Evolutionary conservation across 176 grass and related monocot genomes (phyloP).

Genomic region (Aegilops longissima): DNA sequence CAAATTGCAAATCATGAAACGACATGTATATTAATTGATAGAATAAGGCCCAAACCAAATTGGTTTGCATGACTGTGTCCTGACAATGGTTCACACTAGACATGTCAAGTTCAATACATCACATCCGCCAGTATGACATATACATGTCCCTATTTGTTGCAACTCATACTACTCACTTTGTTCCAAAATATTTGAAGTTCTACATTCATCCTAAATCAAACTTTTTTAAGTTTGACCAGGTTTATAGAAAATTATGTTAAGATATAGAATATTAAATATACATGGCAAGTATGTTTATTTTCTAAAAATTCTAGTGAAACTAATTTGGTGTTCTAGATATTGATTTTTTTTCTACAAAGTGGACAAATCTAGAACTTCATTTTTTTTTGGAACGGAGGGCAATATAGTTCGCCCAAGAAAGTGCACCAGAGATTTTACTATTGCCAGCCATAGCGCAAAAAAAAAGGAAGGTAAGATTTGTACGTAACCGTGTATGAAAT

Average conservation of each 20-base stretch:
- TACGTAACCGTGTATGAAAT: background rate
- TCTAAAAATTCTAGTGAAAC: too few species aligned
- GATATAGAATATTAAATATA: background rate
- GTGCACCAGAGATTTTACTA: background rate
- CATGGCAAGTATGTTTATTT: background rate
- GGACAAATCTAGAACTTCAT: too few species aligned
- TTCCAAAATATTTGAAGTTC: too few species aligned
- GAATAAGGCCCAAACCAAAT: background rate
- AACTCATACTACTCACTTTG: background rate
- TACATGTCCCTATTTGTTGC: background rate
- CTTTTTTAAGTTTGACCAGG: too few species aligned
- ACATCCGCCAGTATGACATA: background rate
- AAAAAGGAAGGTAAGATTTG: background rate
- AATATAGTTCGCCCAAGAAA: constrained; percentile 12
- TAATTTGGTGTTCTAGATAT: too few species aligned
- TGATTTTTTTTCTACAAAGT: background rate
- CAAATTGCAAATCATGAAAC: background rate
- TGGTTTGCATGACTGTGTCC: background rate
- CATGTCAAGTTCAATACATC: background rate
- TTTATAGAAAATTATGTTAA: too few species aligned
- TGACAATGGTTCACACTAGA: constrained; percentile 13
- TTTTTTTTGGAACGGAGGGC: too few species aligned
- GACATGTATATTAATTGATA: background rate
- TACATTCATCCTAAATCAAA: too few species aligned
- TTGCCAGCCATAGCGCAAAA: background rate